Evolutionary conservation across 257 asterid genomes (phyloP).

Genomic region (Mentha longifolia): DNA sequence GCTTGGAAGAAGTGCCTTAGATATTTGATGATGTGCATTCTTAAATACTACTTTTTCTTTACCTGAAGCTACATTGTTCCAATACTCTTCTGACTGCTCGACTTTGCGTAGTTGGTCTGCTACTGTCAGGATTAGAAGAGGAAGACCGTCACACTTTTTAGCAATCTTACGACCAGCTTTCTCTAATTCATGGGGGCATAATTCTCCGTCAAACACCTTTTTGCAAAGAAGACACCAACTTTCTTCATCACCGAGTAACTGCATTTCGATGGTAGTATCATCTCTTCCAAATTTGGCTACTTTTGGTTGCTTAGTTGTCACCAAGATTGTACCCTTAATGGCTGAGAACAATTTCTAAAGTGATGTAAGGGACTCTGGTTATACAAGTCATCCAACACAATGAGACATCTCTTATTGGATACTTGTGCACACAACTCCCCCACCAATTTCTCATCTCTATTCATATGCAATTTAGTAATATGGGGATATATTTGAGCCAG

Average conservation of each 20-base stretch:
- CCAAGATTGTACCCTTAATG: neutral
- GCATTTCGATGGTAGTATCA: neutral
- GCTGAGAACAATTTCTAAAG: neutral
- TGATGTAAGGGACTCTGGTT: neutral
- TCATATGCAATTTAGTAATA: no score
- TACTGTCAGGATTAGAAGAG: neutral
- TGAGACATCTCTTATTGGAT: neutral
- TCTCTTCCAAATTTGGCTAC: neutral
- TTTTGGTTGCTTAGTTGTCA: neutral
- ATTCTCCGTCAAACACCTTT: neutral
- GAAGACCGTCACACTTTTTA: neutral
- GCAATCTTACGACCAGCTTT: neutral
- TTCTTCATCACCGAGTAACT: neutral
- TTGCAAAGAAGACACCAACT: neutral
- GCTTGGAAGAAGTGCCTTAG: slow-evolving; percentile 18
- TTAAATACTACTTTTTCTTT: neutral
- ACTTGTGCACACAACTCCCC: neutral
- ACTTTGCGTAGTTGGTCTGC: neutral
- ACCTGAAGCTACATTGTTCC: neutral
- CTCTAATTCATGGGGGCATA: neutral
- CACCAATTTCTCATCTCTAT: neutral
- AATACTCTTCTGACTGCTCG: neutral
- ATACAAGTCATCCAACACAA: neutral
- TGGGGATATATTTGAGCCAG: no score
- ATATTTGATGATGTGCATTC: neutral